Percentiles rank a stretch among this genome's conserved stretches.
Conservation (phyloP, 176 grass and related monocot genomes). For the Alloteropsis semialata region DNA sequence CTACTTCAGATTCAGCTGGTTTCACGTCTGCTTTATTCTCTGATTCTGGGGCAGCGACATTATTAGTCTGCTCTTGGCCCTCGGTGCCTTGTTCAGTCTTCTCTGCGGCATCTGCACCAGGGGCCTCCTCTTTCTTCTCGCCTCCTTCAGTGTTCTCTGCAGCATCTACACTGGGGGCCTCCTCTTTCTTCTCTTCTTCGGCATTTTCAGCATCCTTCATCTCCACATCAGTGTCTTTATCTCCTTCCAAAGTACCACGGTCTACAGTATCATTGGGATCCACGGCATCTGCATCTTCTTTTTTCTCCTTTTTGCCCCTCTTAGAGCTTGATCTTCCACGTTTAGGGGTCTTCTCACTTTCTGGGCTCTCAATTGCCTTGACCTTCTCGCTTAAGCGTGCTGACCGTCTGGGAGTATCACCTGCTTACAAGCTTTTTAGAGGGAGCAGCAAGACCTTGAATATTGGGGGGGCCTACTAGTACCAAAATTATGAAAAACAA, state of each 20-base stretch:
- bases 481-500: background rate
- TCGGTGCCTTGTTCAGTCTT: conserved; percentile 27
- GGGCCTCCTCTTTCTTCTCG: background rate
- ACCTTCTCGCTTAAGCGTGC: conserved; percentile 79
- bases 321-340: conserved; percentile 36
- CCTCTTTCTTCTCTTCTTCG: conserved; percentile 39
- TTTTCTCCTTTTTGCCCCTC: conserved; percentile 37
- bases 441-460: conserved; percentile 2
- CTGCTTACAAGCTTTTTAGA: conserved; percentile 56
- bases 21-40: conserved; percentile 25
- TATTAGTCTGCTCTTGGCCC: background rate
- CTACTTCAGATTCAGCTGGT: conserved; percentile 21
- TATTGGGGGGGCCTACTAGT: background rate
- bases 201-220: conserved; percentile 56
- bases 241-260: conserved; percentile 9
- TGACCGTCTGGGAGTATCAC: conserved; percentile 84
- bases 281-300: conserved; percentile 4
- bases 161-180: background rate
- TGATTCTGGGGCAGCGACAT: background rate
- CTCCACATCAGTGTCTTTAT: conserved; percentile 44
- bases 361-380: conserved; percentile 59
- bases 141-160: conserved; percentile 34
- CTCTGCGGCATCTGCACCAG: background rate
- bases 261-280: conserved; percentile 29
- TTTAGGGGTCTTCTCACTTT: conserved; percentile 55